These are phyloP conservation scores for Neonectria sp. DNA, from an alignment of 2,329 filamentous ascomycete species.

Conservation along the genomic window DNA sequence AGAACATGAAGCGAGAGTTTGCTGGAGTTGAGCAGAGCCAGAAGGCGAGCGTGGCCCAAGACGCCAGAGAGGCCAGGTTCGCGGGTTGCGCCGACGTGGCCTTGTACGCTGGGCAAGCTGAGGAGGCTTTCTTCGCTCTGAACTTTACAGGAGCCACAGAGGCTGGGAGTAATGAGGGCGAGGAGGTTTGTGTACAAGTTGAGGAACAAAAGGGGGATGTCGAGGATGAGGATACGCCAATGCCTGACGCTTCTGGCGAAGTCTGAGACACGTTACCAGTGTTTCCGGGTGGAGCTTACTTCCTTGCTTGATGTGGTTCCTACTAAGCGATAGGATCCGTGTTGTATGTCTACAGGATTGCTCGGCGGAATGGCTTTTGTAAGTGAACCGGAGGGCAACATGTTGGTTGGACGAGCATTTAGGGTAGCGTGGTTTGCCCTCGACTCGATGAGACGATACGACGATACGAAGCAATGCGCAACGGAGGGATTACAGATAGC, in stretches of 20 bases:
- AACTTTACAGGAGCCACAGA: background rate
- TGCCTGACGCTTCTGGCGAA: conserved; percentile 3
- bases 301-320: background rate
- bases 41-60: conserved; percentile 33
- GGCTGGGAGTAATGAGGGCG: no score
- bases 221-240: conserved; percentile 1
- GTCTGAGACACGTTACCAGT: background rate
- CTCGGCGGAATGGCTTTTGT: background rate
- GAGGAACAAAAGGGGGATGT: background rate
- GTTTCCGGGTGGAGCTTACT: background rate
- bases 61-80: conserved; percentile 42
- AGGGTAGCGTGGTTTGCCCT: background rate
- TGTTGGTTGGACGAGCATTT: background rate
- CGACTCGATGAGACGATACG: background rate
- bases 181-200: background rate
- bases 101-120: conserved; percentile 44
- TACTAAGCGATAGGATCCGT: background rate
- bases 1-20: conserved; percentile 33
- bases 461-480: background rate
- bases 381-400: background rate
- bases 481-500: background rate
- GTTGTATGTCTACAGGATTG: background rate
- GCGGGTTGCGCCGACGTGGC: conserved; percentile 48
- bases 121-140: conserved; percentile 42
- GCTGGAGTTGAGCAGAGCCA: conserved; percentile 28